Evolutionary conservation across 306 rosid genomes (phyloP), one percentile per base, ranked within the genome.

Genomic region (Cicer chorassanicum): DNA sequence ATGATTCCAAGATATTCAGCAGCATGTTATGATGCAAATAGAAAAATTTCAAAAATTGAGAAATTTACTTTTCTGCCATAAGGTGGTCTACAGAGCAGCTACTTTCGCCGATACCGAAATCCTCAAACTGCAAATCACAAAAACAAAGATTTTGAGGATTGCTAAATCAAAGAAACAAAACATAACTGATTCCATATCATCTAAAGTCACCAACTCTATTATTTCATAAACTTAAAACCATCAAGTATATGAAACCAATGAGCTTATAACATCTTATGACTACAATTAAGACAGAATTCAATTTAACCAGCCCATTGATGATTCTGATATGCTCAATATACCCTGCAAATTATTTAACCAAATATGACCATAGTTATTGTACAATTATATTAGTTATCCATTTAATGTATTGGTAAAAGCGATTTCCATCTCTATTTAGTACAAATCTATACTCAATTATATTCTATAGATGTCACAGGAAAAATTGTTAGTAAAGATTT

Each of bases 41-140:
- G 56, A 79, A 19, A 49, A 57, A 15, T 14, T 24, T 16, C 19
- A 59, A 29, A 49, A 40, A 51, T 66, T 44, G 16, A 71, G 41
- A 9, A 62, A 36, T 92, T 7, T 88, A 93, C 96, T 83, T 84
- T 82, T 86, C 88, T 39, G 75, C 56, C 39, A 74, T 41, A 71
- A 59, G 24, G 36, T 79, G 79, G 73, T 79, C 82, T 55, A 60
- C 65, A 65, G 75, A 60, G 75, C 18, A 41, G 60, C 80, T 55
- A 72, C 49, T 53, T 69, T 81, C 80, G 40, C 82, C 44, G 13
- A 73, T 54, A 78, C 79, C 83, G 82, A 84, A 75, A 59, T 86
- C 91, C 77, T 85, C 87, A 75, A 45, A 83, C 80, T 89, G 92
- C 82, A 80, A 36, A 75, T 78, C 45, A 74, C 39, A 80, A 56